These are phyloP conservation scores for Fagopyrum homotropicum DNA, from an alignment of 148 eudicot species.

Conservation along the genomic window DNA sequence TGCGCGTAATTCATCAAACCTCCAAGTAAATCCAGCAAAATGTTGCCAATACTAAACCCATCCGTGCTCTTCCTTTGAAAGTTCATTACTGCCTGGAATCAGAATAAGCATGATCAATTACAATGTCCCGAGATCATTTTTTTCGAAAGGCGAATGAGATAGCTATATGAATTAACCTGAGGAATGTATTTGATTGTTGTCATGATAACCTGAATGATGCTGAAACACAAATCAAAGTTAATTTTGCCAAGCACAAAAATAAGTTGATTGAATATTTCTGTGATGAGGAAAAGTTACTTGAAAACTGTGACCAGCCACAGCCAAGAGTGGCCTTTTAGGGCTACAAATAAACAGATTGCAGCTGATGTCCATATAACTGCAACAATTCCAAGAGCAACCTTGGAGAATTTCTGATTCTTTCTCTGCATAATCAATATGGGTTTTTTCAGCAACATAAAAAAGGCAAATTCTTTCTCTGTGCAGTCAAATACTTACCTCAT, in stretches of 20 bases:
- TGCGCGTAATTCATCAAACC: conserved; percentile 69
- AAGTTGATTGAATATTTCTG: neutral
- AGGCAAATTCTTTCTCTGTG: neutral
- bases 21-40: conserved; percentile 76
- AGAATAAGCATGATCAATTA: neutral
- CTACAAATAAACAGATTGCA: conserved; percentile 53
- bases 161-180: conserved; percentile 40
- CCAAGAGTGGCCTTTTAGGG: conserved; percentile 60
- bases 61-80: conserved; percentile 70
- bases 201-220: conserved; percentile 81
- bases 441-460: neutral
- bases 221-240: conserved; percentile 24
- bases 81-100: conserved; percentile 57
- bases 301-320: conserved; percentile 71
- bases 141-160: neutral
- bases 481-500: conserved; percentile 43
- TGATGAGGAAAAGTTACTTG: conserved; percentile 39
- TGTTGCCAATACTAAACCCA: conserved; percentile 91
- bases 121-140: too few species aligned
- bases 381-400: conserved; percentile 43
- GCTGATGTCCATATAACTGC: conserved; percentile 54
- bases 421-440: conserved; percentile 32
- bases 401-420: conserved; percentile 74
- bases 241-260: neutral
- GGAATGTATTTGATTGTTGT: conserved; percentile 89